Conservation (phyloP, 2,329 filamentous ascomycete genomes). For the Leptographium wingfieldii region DNA sequence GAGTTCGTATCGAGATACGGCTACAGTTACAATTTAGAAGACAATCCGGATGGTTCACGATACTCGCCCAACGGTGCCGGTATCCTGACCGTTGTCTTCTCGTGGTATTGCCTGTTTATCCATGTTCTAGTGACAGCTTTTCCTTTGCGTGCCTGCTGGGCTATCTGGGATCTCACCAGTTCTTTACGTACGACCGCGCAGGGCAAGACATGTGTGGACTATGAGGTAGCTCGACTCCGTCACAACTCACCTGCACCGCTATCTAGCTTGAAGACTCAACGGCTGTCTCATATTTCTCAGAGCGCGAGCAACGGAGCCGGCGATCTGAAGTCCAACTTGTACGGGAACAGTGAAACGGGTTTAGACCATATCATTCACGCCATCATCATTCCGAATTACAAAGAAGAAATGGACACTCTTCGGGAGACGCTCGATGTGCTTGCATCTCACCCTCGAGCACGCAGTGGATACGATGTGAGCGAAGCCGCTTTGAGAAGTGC, state of each 20-base stretch:
- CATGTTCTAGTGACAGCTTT: conserved; percentile 53
- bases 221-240: conserved; percentile 32
- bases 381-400: conserved; percentile 62
- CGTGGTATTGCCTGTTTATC: conserved; percentile 53
- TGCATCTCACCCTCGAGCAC: conserved; percentile 52
- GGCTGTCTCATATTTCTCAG: conserved; percentile 32
- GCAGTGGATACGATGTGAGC: conserved; percentile 56
- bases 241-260: conserved; percentile 41
- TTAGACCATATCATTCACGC: conserved; percentile 45
- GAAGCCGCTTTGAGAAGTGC: not conserved
- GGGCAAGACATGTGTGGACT: conserved; percentile 32
- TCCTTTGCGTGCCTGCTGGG: conserved; percentile 48
- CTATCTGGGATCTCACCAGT: conserved; percentile 44
- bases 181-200: conserved; percentile 33
- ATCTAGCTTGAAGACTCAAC: conserved; percentile 43
- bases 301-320: conserved; percentile 38
- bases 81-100: conserved; percentile 40
- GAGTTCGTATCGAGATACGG: conserved; percentile 27
- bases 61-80: conserved; percentile 28
- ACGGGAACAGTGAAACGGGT: conserved; percentile 27
- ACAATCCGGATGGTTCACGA: conserved; percentile 22
- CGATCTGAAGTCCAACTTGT: conserved; percentile 35
- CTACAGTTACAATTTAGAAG: conserved; percentile 29
- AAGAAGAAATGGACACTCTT: conserved; percentile 57
- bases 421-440: conserved; percentile 57